Evolutionary conservation across 768 basidiomycete genomes (phyloP).

Genomic region (Suillus subluteus): DNA sequence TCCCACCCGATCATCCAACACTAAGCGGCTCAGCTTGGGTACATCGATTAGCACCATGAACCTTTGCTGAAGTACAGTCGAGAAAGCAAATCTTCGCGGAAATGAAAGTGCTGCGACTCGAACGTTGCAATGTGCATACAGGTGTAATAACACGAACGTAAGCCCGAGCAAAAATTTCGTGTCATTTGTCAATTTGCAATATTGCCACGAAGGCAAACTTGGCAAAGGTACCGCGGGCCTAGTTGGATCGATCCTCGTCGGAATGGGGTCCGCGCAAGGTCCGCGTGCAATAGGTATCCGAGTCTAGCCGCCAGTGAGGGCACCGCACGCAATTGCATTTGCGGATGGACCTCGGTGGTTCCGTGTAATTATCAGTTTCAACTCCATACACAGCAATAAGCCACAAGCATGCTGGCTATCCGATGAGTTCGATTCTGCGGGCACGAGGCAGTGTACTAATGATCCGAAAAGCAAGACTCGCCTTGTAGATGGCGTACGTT

Average conservation of each 20-base stretch:
- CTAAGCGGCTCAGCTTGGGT: neutral
- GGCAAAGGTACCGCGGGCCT: neutral
- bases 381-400: neutral
- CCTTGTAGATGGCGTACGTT: neutral
- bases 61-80: neutral
- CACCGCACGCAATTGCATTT: neutral
- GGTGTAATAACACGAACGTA: neutral
- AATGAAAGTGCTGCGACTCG: neutral
- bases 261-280: neutral
- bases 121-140: neutral
- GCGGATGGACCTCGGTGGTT: neutral
- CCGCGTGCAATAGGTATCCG: neutral
- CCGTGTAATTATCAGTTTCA: neutral
- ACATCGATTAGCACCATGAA: neutral
- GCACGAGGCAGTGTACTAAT: neutral
- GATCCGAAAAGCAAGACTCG: neutral
- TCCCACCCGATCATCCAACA: conserved; percentile 2
- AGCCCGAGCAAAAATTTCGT: neutral
- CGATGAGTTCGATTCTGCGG: neutral
- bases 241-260: neutral
- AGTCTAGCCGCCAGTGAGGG: neutral
- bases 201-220: neutral
- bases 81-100: neutral
- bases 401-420: neutral
- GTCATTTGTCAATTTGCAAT: conserved; percentile 1